phyloP scores from a whole-genome alignment of 352 stramenopile genomes.

The Phytophthora quininea region DNA sequence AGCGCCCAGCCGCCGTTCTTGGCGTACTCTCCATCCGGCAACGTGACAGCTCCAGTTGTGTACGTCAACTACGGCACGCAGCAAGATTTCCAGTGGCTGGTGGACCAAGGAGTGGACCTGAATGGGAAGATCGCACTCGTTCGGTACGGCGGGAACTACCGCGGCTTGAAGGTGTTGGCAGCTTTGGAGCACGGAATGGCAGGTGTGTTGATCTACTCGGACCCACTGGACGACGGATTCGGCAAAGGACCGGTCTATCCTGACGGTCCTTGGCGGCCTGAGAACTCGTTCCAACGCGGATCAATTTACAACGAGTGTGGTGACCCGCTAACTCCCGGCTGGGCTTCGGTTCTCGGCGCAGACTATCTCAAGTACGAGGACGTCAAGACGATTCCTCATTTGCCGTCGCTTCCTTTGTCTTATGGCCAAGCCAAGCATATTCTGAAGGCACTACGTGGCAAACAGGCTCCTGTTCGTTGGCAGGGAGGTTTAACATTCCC shows the following conservation, averaged over 20 bases:
- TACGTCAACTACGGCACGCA: conserved; percentile 89
- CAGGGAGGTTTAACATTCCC: conserved; percentile 59
- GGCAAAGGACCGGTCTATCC: conserved; percentile 68
- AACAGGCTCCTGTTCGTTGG: conserved; percentile 54
- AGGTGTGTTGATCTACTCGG: conserved; percentile 86
- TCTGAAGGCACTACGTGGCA: conserved; percentile 59
- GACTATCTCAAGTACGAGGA: conserved; percentile 50
- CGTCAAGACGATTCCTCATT: conserved; percentile 63
- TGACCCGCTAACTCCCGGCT: conserved; percentile 64
- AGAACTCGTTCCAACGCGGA: conserved; percentile 82
- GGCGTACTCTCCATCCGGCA: conserved; percentile 78
- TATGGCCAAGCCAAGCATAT: conserved; percentile 83
- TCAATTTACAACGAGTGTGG: conserved; percentile 84
- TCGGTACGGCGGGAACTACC: conserved; percentile 77
- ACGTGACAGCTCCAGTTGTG: conserved; percentile 66
- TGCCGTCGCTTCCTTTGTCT: conserved; percentile 71
- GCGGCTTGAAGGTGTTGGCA: conserved; percentile 78
- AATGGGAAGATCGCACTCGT: conserved; percentile 84
- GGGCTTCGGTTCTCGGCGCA: conserved; percentile 43
- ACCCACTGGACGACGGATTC: conserved; percentile 86
- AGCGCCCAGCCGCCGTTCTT: conserved; percentile 78
- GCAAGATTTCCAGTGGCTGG: conserved; percentile 76
- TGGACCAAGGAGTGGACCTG: conserved; percentile 57
- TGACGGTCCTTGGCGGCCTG: conserved; percentile 77
- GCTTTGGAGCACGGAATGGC: conserved; percentile 73